Conservation (phyloP, 163 green algal species). For the Coccomyxa subellipsoidea region DNA sequence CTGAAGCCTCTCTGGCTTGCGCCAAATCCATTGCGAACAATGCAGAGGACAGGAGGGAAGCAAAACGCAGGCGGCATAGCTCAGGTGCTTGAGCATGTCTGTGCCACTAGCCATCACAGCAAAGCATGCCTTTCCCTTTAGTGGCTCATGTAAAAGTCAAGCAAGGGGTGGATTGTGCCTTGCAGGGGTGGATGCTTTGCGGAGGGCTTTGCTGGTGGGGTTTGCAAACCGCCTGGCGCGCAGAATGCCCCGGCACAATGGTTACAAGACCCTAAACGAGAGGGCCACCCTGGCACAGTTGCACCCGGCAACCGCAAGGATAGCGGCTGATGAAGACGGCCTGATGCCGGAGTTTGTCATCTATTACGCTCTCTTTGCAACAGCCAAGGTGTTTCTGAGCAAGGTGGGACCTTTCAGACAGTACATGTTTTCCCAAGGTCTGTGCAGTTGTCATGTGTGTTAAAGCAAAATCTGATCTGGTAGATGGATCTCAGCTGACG, state of each 20-base stretch:
- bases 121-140: too few relatives aligned
- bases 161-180: not conserved
- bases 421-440: not conserved
- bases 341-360: constrained; percentile 88
- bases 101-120: too few relatives aligned
- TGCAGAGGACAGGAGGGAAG: not conserved
- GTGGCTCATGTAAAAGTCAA: too few relatives aligned
- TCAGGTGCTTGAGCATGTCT: not conserved
- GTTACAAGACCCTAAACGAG: constrained; percentile 78
- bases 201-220: constrained; percentile 66
- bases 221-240: constrained; percentile 81
- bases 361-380: constrained; percentile 90
- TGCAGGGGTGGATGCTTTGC: constrained; percentile 26
- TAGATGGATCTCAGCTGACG: too few relatives aligned
- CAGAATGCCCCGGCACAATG: constrained; percentile 83
- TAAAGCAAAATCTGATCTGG: too few relatives aligned
- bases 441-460: too few relatives aligned
- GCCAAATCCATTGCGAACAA: not conserved
- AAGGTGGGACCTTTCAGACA: not conserved
- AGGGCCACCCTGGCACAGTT: constrained; percentile 59
- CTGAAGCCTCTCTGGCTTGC: not conserved
- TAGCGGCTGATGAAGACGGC: constrained; percentile 77
- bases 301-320: constrained; percentile 61
- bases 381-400: constrained; percentile 18
- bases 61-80: not conserved